These are phyloP conservation scores for Iberis pinnata DNA, from an alignment of 345 rosid genomes.

Conservation along the genomic window DNA sequence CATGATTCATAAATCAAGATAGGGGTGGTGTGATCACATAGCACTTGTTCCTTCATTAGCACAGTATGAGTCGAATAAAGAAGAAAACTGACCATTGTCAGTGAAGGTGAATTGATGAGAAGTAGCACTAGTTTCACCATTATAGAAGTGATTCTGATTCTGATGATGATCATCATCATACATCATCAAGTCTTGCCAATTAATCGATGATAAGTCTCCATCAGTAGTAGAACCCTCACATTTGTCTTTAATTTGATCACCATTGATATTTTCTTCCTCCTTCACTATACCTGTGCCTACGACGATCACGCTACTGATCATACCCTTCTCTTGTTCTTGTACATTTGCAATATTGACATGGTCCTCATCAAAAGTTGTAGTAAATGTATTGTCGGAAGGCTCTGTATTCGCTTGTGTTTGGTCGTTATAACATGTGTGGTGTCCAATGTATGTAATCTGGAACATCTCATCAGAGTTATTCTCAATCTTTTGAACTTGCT, in stretches of 20 bases:
- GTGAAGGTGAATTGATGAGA: slow-evolving; percentile 13
- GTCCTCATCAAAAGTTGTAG: neutral
- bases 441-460: slow-evolving; percentile 51
- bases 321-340: slow-evolving; percentile 23
- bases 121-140: slow-evolving; percentile 6
- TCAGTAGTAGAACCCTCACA: slow-evolving; percentile 19
- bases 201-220: slow-evolving; percentile 23
- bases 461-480: slow-evolving; percentile 41
- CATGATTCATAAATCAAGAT: neutral
- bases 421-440: slow-evolving; percentile 51
- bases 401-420: slow-evolving; percentile 16
- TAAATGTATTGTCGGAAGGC: slow-evolving; percentile 8
- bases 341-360: slow-evolving; percentile 7
- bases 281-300: slow-evolving; percentile 12
- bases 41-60: slow-evolving; percentile 5
- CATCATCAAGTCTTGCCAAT: slow-evolving; percentile 23
- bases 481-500: slow-evolving; percentile 61
- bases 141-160: slow-evolving; percentile 10
- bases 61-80: slow-evolving; percentile 17
- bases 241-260: slow-evolving; percentile 14
- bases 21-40: slow-evolving; percentile 3
- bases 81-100: slow-evolving; percentile 17
- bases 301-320: no score
- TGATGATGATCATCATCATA: slow-evolving; percentile 24
- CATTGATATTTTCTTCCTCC: slow-evolving; percentile 22